Percentiles rank a stretch among this genome's conserved stretches.
phyloP scores from a whole-genome alignment of 148 eudicot species.

The Beta vulgaris region DNA sequence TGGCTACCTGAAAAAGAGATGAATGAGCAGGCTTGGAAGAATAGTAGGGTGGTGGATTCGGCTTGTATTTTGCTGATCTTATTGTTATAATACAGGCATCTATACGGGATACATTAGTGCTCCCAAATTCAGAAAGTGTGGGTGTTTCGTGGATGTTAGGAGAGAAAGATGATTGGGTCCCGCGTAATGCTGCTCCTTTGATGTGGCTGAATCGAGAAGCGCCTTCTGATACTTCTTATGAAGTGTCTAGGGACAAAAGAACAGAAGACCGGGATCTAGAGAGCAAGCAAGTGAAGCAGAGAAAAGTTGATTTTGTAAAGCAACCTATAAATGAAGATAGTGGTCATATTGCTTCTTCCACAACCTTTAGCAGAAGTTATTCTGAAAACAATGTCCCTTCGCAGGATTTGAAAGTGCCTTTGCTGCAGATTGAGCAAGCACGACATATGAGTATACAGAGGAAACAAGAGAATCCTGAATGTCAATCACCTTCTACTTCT shows the following conservation, averaged over 20 bases:
- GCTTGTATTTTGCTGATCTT: constrained; percentile 1
- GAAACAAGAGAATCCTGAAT: constrained; percentile 32
- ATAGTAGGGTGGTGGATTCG: background rate
- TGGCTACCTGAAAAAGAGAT: background rate
- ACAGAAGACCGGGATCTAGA: constrained; percentile 23
- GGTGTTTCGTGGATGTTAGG: constrained; percentile 81
- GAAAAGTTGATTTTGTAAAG: constrained; percentile 27
- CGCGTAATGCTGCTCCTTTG: constrained; percentile 66
- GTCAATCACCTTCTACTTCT: constrained; percentile 38
- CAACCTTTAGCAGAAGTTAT: constrained; percentile 30
- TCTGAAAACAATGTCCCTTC: constrained; percentile 22
- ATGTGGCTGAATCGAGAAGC: constrained; percentile 58
- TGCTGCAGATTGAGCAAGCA: constrained; percentile 35
- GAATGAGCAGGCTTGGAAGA: background rate
- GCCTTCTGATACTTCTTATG: constrained; percentile 30
- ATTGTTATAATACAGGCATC: constrained; percentile 51
- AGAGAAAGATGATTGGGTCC: constrained; percentile 94
- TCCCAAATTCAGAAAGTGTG: constrained; percentile 73
- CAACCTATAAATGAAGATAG: constrained; percentile 20
- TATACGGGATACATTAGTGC: constrained; percentile 75
- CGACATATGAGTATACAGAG: constrained; percentile 10
- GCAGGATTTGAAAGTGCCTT: constrained; percentile 33
- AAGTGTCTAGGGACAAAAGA: constrained; percentile 29
- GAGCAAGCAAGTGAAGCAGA: constrained; percentile 34
- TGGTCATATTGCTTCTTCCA: constrained; percentile 14